A percentile compares a stretch with the other conserved stretches of the same genome.
phyloP scores from a whole-genome alignment of 805 yeast genomes.

The Lachancea sp. region DNA sequence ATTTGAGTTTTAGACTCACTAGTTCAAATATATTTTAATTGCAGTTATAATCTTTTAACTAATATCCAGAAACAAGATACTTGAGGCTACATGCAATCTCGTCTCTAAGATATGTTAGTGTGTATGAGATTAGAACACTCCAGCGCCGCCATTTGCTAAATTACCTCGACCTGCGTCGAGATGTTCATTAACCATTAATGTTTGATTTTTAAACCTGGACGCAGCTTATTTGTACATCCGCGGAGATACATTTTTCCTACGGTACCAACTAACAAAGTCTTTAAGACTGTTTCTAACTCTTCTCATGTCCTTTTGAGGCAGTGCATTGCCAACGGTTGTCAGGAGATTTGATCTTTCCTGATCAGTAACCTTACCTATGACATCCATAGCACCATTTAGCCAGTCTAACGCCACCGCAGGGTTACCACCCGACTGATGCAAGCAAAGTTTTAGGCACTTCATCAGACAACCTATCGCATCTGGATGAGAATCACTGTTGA shows the following conservation, averaged over 20 bases:
- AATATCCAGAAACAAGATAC: too few species aligned
- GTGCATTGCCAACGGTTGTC: conserved; percentile 49
- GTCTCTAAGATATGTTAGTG: too few species aligned
- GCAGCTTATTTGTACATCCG: conserved; percentile 27
- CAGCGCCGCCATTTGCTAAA: too few species aligned
- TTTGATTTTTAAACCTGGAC: not conserved
- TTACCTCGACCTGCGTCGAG: too few species aligned
- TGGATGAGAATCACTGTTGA: conserved; percentile 59
- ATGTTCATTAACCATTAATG: not conserved
- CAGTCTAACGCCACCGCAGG: conserved; percentile 41
- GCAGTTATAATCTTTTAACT: not conserved
- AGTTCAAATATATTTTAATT: not conserved
- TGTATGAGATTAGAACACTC: too few species aligned
- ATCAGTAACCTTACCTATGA: conserved; percentile 54
- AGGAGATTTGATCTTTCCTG: conserved; percentile 64
- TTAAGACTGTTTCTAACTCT: conserved; percentile 64
- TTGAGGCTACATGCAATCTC: too few species aligned
- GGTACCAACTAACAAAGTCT: conserved; percentile 79
- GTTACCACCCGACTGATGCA: conserved; percentile 37
- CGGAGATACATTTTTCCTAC: conserved; percentile 61
- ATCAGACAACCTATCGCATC: conserved; percentile 73
- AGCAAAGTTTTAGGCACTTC: conserved; percentile 52
- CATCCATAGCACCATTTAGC: conserved; percentile 49
- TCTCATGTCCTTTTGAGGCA: conserved; percentile 63
- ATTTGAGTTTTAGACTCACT: too few species aligned